Base-by-base conservation (phyloP, 805 yeast genomes). In the Candida nonsorbophila region DNA sequence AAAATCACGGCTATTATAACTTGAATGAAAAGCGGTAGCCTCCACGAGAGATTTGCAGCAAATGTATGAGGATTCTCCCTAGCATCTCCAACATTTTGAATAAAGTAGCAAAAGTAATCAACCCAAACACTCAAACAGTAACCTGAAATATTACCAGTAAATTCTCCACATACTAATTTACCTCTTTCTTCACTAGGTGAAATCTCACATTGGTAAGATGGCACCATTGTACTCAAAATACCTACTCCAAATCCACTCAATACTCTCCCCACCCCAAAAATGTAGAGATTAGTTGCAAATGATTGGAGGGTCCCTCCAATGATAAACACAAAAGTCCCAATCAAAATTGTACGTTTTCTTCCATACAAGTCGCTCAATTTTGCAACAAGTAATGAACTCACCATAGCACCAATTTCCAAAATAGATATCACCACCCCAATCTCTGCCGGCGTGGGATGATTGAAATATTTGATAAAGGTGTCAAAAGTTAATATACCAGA, bases 241-340 rank as follows among this genome's bases (percentile, higher is more conserved):
- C 96, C 96, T 15, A 86, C 88, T 2, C 95, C 95, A n/a, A 85
- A 42, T 11, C 96, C 95, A 22, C 84, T 70, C 25, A 85, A 69
- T 17, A 84, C 73, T 43, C 95, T 63, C 3, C 95, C 95, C 9
- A 76, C 44, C n/a, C 80, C 75, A 61, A 86, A 68, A 24, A 72
- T 45, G 41, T 54, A 47, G 51, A 84, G 67, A 38, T 65, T 67
- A 5, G 54, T 47, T 3, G 90, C 69, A 37, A 70, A 62, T 2
- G 87, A 69, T 55, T 86, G 95, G 25, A 85, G 51, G 1, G 67
- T 49, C 2, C 95, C 95, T 8, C 96, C 95, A 16, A 83, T 41
- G 27, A 84, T 79, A 48, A 86, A 86, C 5, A 85, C 62, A 8
- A 76, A 44, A 1, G 95, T 84, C 4, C 97, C 96, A 30, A 78